phyloP scores from a whole-genome alignment of 257 asterid genomes.

The Striga asiatica region DNA sequence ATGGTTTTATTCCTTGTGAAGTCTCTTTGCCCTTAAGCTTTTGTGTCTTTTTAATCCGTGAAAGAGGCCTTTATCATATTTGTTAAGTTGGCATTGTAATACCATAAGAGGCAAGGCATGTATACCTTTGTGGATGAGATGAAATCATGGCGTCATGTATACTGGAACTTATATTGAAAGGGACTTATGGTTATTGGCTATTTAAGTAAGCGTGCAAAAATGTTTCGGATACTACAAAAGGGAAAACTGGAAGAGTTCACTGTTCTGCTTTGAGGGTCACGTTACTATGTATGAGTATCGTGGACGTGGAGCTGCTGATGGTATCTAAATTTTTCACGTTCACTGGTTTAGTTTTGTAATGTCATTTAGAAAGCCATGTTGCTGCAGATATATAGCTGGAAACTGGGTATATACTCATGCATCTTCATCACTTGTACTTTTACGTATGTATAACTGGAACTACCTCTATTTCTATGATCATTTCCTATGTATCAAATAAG shows the following conservation, averaged over 20 bases:
- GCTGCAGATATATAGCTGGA: background rate
- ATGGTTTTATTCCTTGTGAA: background rate
- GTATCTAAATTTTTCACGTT: background rate
- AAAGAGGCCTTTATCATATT: background rate
- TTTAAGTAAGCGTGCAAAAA: background rate
- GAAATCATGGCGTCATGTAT: background rate
- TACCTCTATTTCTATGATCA: too few relatives aligned
- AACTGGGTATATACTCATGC: too few relatives aligned
- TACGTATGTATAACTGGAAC: too few relatives aligned
- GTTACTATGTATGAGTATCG: background rate
- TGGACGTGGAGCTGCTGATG: background rate
- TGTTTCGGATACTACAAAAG: background rate
- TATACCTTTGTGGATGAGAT: background rate
- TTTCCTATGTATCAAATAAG: too few relatives aligned
- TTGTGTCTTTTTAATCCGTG: background rate
- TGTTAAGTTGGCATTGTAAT: background rate
- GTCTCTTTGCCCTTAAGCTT: background rate
- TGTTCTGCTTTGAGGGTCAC: background rate
- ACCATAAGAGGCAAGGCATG: background rate
- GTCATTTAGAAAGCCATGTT: background rate
- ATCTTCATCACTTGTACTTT: too few relatives aligned
- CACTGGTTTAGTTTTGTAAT: background rate
- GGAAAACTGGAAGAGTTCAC: background rate
- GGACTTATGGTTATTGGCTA: background rate
- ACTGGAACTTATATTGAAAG: background rate